A percentile compares a stretch with the other conserved stretches of the same genome.
Evolutionary conservation across 2,329 filamentous ascomycete genomes (phyloP).

Genomic region (Zymoseptoria tritici): DNA sequence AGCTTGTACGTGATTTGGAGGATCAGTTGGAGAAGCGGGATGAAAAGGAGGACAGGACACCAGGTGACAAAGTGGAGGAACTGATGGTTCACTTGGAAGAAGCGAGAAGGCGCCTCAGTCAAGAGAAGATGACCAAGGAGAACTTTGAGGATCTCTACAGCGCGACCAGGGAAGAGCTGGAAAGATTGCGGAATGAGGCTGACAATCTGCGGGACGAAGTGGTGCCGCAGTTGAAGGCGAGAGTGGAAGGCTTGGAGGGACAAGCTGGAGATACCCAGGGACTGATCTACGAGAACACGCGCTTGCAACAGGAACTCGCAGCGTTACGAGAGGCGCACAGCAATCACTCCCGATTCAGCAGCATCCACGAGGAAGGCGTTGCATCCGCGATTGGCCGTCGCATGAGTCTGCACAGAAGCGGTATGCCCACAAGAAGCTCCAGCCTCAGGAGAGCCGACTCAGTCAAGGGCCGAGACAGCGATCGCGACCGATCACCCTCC

Average conservation of each 20-base stretch:
- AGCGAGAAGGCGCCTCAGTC: conserved; percentile 68
- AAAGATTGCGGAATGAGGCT: conserved; percentile 75
- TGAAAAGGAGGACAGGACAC: conserved; percentile 27
- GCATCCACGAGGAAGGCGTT: conserved; percentile 54
- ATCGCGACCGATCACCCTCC: conserved; percentile 38
- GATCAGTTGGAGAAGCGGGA: conserved; percentile 59
- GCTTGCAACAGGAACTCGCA: conserved; percentile 80
- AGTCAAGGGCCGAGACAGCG: conserved; percentile 31
- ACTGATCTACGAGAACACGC: conserved; percentile 69
- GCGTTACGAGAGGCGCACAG: conserved; percentile 51
- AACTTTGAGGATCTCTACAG: conserved; percentile 89
- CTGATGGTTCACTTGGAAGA: conserved; percentile 77
- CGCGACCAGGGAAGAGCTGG: conserved; percentile 74
- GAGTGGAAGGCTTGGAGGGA: conserved; percentile 68
- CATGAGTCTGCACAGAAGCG: conserved; percentile 38
- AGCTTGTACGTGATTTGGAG: conserved; percentile 75
- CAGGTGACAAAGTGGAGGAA: conserved; percentile 60
- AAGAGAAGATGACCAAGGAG: conserved; percentile 80
- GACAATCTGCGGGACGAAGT: conserved; percentile 88
- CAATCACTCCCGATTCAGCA: conserved; percentile 43
- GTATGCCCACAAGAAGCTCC: conserved; percentile 53
- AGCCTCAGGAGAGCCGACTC: conserved; percentile 29
- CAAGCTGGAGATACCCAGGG: conserved; percentile 66
- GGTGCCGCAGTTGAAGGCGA: conserved; percentile 67
- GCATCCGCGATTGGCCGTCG: conserved; percentile 24